Evolutionary conservation across 768 basidiomycete species (phyloP).

Genomic region (Pluteus cervinus): DNA sequence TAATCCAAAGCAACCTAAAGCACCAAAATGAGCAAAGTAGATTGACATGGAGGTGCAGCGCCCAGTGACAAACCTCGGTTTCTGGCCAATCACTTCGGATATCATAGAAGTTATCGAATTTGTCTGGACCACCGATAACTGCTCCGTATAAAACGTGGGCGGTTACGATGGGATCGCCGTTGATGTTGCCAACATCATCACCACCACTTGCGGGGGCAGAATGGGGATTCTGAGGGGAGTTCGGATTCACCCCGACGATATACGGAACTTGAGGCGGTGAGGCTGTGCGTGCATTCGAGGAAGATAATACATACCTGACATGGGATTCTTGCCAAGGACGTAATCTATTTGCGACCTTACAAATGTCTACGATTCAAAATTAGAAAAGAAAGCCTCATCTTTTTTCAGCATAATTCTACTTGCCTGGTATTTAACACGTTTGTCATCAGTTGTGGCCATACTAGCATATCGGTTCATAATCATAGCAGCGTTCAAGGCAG

Average conservation of each 20-base stretch:
- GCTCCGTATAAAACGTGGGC: conserved; percentile 82
- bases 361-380: conserved; percentile 47
- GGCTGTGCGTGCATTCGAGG: background rate
- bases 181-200: conserved; percentile 57
- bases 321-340: conserved; percentile 82
- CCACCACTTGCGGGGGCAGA: conserved; percentile 88
- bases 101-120: conserved; percentile 72
- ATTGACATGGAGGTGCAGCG: background rate
- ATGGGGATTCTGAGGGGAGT: conserved; percentile 87
- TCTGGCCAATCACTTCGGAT: conserved; percentile 87
- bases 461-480: conserved; percentile 71
- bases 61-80: conserved; percentile 54
- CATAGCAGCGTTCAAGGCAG: conserved; percentile 85
- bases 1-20: conserved; percentile 76
- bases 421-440: conserved; percentile 57
- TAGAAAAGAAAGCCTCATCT: no score
- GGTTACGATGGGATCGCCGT: conserved; percentile 66
- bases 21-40: conserved; percentile 1
- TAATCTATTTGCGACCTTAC: conserved; percentile 79
- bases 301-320: conserved; percentile 52
- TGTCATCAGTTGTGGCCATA: conserved; percentile 56
- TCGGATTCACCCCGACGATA: conserved; percentile 84
- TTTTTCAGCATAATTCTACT: conserved; percentile 10
- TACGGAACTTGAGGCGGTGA: conserved; percentile 53
- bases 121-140: conserved; percentile 82